Percentiles rank a stretch among this genome's conserved stretches.
Conservation (phyloP, 1,284 basidiomycete genomes). For the Cryptococcus floricola region DNA sequence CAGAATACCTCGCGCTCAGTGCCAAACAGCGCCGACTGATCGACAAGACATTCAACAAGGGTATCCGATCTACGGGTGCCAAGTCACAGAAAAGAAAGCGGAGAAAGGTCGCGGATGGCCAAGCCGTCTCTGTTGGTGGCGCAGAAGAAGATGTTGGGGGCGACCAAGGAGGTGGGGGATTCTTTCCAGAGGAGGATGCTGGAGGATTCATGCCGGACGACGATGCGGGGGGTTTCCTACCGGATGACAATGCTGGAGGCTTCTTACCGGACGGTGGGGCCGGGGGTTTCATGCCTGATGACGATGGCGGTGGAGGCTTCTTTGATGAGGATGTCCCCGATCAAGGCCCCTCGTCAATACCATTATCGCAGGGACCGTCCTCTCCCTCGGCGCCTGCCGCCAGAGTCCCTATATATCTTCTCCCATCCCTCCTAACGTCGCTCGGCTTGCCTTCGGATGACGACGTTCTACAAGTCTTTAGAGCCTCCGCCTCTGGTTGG, state of each 20-base stretch:
- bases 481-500: constrained; percentile 43
- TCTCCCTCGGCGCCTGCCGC: neutral
- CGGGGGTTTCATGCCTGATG: neutral
- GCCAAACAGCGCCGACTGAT: constrained; percentile 26
- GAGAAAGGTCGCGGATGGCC: constrained; percentile 9
- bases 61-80: constrained; percentile 7
- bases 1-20: constrained; percentile 44
- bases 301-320: neutral
- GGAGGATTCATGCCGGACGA: constrained; percentile 27
- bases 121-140: constrained; percentile 10
- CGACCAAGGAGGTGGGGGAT: constrained; percentile 11
- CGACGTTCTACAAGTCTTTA: constrained; percentile 45
- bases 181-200: constrained; percentile 9
- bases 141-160: constrained; percentile 12
- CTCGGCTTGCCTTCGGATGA: constrained; percentile 44
- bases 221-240: constrained; percentile 12
- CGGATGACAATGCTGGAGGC: constrained; percentile 14
- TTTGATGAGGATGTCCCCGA: neutral
- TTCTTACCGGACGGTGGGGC: neutral
- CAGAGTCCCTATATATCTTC: constrained; percentile 28
- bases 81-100: constrained; percentile 14
- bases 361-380: neutral
- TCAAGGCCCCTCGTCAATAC: constrained; percentile 1
- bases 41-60: constrained; percentile 43
- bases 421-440: constrained; percentile 33